Evolutionary conservation across 371 early-diverging fungal genomes (phyloP).

Genomic region (Mucor circinelloides): DNA sequence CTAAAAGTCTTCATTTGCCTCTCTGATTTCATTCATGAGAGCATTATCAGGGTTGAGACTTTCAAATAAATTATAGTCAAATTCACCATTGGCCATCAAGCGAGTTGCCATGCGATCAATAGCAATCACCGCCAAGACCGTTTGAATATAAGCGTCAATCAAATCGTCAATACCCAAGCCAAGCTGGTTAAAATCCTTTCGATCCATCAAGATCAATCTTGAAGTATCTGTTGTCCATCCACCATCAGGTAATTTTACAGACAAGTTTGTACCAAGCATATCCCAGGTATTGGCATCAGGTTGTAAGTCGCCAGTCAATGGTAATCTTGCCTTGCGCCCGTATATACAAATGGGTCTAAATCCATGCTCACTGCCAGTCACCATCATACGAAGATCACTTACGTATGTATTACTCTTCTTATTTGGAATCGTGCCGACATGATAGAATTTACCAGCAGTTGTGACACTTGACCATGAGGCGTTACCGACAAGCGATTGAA

Average conservation of each 20-base stretch:
- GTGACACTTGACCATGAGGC: slow-evolving; percentile 89
- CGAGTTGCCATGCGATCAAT: slow-evolving; percentile 87
- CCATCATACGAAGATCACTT: slow-evolving; percentile 90
- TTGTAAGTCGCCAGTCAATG: slow-evolving; percentile 68
- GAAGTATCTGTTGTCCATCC: slow-evolving; percentile 90
- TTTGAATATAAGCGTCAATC: slow-evolving; percentile 94
- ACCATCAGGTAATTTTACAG: slow-evolving; percentile 75
- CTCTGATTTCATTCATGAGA: slow-evolving; percentile 72
- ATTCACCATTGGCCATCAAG: slow-evolving; percentile 67
- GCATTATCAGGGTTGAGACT: slow-evolving; percentile 88
- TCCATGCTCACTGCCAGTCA: slow-evolving; percentile 68
- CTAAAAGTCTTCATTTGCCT: slow-evolving; percentile 52
- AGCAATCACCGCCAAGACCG: slow-evolving; percentile 85
- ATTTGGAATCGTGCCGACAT: slow-evolving; percentile 93
- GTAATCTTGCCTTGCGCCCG: slow-evolving; percentile 83
- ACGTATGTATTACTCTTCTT: slow-evolving; percentile 88
- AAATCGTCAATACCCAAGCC: slow-evolving; percentile 91
- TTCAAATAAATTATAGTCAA: slow-evolving; percentile 82
- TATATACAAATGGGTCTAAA: slow-evolving; percentile 90
- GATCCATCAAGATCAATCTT: slow-evolving; percentile 87
- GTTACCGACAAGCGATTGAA: slow-evolving; percentile 91
- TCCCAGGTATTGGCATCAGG: slow-evolving; percentile 75
- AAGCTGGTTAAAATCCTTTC: slow-evolving; percentile 91
- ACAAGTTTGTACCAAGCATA: slow-evolving; percentile 93
- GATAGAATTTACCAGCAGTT: slow-evolving; percentile 81